A percentile compares a stretch with the other conserved stretches of the same genome.
phyloP scores from a whole-genome alignment of 768 basidiomycete genomes.

The Strobilomyces confusus region DNA sequence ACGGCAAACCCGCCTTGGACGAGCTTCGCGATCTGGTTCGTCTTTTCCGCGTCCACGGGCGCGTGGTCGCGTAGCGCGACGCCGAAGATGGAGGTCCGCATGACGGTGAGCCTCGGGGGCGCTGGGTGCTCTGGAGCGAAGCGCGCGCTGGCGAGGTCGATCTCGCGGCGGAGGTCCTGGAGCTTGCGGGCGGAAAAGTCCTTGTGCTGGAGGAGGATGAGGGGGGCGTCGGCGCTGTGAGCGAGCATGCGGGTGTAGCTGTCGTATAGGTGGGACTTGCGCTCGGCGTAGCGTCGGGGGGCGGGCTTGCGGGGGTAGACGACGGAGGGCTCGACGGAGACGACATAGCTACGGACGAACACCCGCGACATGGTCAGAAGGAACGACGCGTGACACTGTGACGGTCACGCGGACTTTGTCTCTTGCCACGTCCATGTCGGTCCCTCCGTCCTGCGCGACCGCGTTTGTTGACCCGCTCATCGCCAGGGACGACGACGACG shows the following conservation, averaged over 20 bases:
- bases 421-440: slow-evolving; percentile 26
- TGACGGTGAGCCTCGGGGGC: slow-evolving; percentile 58
- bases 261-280: slow-evolving; percentile 78
- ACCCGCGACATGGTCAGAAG: slow-evolving; percentile 14
- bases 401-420: slow-evolving; percentile 26
- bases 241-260: slow-evolving; percentile 74
- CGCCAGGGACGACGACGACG: slow-evolving; percentile 74
- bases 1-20: slow-evolving; percentile 62
- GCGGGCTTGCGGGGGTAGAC: slow-evolving; percentile 48
- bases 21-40: slow-evolving; percentile 50
- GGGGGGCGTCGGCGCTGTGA: slow-evolving; percentile 49
- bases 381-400: slow-evolving; percentile 15
- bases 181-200: slow-evolving; percentile 70
- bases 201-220: slow-evolving; percentile 76
- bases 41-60: slow-evolving; percentile 44
- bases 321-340: slow-evolving; percentile 52
- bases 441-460: slow-evolving; percentile 15
- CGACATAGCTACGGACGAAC: slow-evolving; percentile 45
- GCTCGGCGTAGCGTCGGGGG: slow-evolving; percentile 69
- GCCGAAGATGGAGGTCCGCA: slow-evolving; percentile 77
- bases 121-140: slow-evolving; percentile 27
- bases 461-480: slow-evolving; percentile 25
- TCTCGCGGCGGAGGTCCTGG: slow-evolving; percentile 64
- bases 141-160: slow-evolving; percentile 52
- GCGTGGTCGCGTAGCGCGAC: slow-evolving; percentile 65